Base-by-base conservation (phyloP, 1,284 basidiomycete genomes). In the Cryptococcus sp. region DNA sequence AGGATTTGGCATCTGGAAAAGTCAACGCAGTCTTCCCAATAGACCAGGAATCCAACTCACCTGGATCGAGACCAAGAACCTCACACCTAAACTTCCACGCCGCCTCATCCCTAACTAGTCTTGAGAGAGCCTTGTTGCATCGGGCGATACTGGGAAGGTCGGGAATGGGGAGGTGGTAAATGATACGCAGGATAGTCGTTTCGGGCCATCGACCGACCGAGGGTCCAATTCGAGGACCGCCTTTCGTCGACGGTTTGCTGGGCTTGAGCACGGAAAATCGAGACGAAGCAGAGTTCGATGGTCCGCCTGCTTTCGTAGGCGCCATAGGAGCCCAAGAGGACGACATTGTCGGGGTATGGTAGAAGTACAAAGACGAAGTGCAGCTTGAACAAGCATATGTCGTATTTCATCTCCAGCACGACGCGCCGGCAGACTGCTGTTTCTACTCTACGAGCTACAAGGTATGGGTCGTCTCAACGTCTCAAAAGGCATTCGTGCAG, bases 151-250 rank as follows among this genome's bases (percentile, higher is more conserved):
- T 76, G 1, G 86, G 82, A 18, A 93, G 71, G 66, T 91, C 88
- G 22, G 86, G 81, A 16, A 94, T 73, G 4, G 89, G 82, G 19
- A 90, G 76, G 65, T 82, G 79, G 5, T 77, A 74, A 52, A 92
- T 76, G 48, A 94, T 78, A 44, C 84, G 75, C 23, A 86, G 73
- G 65, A 93, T 84, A 4, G 92, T 74, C 58, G 85, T 82, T 36
- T 80, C 78, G 10, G 91, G 88, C 24, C 93, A 80, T 25, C 80
- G 79, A 9, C 91, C 91, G 46, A 93, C 79, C 52, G 80, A 77
- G 37, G 63, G 64, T 1, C 78, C 75, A 31, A 57, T 33, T 16
- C 58, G 51, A 5, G 46, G 47, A 1, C 56, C 50, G 5, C 60
- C 60, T n/a, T 57, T 48, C 2, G 57, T 50, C 4, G 57, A 49